Conservation (phyloP, 2,329 filamentous ascomycete genomes). For the Cladosporium cucumerinum region DNA sequence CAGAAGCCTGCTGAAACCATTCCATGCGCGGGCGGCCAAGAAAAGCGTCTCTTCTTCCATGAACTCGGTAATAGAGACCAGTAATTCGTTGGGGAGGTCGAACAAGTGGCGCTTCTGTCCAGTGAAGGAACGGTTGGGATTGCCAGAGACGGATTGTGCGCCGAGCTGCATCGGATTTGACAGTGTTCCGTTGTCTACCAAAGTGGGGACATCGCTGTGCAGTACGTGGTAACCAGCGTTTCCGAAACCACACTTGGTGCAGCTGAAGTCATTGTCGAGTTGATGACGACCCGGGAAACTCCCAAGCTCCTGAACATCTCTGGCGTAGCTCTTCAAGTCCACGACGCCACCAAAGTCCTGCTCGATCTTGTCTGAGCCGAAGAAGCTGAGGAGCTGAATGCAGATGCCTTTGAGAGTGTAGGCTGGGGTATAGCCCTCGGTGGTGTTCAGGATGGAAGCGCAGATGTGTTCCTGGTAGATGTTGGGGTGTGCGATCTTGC, state of each 20-base stretch:
- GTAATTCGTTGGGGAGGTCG: constrained; percentile 21
- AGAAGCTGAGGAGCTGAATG: constrained; percentile 28
- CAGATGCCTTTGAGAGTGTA: constrained; percentile 28
- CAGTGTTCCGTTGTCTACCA: not conserved
- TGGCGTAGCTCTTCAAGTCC: constrained; percentile 18
- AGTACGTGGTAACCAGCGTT: not conserved
- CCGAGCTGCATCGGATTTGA: too few relatives aligned
- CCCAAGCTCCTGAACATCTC: not conserved
- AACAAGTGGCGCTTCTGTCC: constrained; percentile 9
- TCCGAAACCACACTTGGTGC: not conserved
- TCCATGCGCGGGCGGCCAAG: constrained; percentile 23
- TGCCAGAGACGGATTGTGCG: not conserved
- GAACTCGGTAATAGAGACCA: constrained; percentile 21
- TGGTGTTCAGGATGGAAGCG: constrained; percentile 21
- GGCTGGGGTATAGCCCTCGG: constrained; percentile 23
- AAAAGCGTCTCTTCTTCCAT: constrained; percentile 23
- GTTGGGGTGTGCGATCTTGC: constrained; percentile 23
- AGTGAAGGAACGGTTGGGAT: not conserved
- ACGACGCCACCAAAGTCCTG: constrained; percentile 23
- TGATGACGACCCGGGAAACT: not conserved
- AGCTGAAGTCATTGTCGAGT: not conserved
- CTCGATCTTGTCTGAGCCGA: constrained; percentile 23
- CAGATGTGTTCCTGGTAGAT: constrained; percentile 26
- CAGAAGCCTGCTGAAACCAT: constrained; percentile 22
- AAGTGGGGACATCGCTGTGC: not conserved